These are phyloP conservation scores for Crithidia thermophila DNA, from an alignment of 208 protist species.

Conservation along the genomic window DNA sequence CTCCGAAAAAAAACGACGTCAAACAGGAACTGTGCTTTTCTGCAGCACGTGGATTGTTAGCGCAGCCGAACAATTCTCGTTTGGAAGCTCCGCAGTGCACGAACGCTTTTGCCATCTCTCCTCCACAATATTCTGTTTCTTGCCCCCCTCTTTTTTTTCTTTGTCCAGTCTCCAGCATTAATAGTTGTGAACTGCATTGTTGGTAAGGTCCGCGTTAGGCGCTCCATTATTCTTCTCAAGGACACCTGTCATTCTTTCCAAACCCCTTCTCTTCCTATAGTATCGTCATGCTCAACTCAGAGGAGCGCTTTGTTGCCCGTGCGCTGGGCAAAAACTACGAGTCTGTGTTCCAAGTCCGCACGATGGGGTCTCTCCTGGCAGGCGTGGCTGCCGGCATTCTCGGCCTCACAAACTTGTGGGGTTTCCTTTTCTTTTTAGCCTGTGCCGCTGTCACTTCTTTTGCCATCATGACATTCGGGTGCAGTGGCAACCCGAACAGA, in stretches of 20 bases:
- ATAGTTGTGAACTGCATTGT: too few relatives aligned
- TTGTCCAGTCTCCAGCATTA: background rate
- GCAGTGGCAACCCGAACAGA: slow-evolving; percentile 52
- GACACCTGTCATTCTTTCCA: too few relatives aligned
- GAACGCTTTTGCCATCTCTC: background rate
- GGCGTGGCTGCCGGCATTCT: slow-evolving; percentile 79
- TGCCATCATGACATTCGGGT: slow-evolving; percentile 53
- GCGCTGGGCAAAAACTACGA: slow-evolving; percentile 65
- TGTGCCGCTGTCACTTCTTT: slow-evolving; percentile 63
- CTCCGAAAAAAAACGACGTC: background rate
- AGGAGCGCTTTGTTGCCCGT: slow-evolving; percentile 59
- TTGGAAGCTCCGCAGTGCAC: slow-evolving; percentile 1
- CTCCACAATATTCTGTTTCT: background rate
- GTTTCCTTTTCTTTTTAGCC: slow-evolving; percentile 71
- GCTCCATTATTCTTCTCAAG: too few relatives aligned
- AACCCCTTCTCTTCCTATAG: slow-evolving; percentile 2
- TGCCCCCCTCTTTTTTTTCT: slow-evolving; percentile 17
- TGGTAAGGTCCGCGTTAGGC: too few relatives aligned
- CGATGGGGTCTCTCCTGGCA: slow-evolving; percentile 71
- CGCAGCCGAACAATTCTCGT: too few relatives aligned
- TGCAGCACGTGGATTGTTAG: too few relatives aligned
- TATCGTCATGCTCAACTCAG: slow-evolving; percentile 42
- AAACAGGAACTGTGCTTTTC: too few relatives aligned
- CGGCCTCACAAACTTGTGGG: slow-evolving; percentile 72
- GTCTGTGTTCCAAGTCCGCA: slow-evolving; percentile 65